Percentiles rank a stretch among this genome's conserved stretches.
phyloP scores from a whole-genome alignment of 257 asterid species.

The Solanum paucissectum region DNA sequence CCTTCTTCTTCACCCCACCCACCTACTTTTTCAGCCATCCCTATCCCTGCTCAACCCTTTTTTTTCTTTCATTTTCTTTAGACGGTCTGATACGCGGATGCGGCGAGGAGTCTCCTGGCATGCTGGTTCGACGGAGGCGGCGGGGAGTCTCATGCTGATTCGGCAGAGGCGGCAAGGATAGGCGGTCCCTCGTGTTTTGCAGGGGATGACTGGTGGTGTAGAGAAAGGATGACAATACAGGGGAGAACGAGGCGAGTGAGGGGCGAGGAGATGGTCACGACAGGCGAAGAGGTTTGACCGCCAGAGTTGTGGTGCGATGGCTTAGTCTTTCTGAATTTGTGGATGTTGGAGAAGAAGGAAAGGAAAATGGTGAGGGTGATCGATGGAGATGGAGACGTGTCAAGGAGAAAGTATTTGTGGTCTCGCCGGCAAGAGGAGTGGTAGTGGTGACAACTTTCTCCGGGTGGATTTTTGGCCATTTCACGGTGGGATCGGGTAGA shows the following conservation, averaged over 20 bases:
- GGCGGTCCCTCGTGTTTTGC: neutral
- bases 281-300: neutral
- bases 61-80: neutral
- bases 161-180: neutral
- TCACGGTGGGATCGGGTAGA: neutral
- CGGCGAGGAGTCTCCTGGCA: neutral
- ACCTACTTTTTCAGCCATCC: neutral
- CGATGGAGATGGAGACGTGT: neutral
- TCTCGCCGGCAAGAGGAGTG: neutral
- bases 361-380: neutral
- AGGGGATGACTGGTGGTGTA: neutral
- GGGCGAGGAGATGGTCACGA: neutral
- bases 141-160: neutral
- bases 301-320: neutral
- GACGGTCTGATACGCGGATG: neutral
- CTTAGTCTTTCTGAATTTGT: neutral
- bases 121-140: neutral
- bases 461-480: neutral
- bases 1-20: neutral
- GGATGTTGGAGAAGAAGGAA: neutral
- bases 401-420: neutral
- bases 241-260: neutral
- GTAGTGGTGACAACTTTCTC: neutral
- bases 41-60: neutral
- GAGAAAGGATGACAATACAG: neutral